Base-by-base conservation (phyloP, 2,329 filamentous ascomycete species). In the Trichoderma pleuroti region DNA sequence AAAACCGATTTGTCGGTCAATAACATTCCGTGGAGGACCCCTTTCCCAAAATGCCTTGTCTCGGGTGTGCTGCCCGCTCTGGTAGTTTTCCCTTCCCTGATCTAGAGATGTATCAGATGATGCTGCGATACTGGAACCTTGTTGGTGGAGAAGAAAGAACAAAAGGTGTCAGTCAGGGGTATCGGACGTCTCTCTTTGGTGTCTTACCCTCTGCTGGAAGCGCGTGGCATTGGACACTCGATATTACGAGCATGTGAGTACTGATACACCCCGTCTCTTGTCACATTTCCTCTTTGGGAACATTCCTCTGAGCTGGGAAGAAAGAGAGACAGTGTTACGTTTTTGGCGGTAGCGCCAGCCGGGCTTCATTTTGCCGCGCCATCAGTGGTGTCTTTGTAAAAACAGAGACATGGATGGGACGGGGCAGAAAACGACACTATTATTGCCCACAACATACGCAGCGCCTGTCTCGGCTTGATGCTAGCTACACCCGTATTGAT, bases 121-220 rank as follows among this genome's bases (percentile, higher is more conserved):
- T 49, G 28, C n/a, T 46, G 59, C 36, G 26, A 49, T 26, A 26
- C 39, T 49, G 21, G 26, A 42, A 46, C 54, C 28, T 65, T 54
- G 28, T 24, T 26, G 28, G 65, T 60, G 54, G 54, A 16, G 52
- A 59, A 34, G 5, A 49, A 49, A 24, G 12, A 39, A 28, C 46
- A 56, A 28, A 21, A 67, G 16, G 30, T 60, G 39, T 68, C 65
- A 68, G 65, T 68, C 65, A 68, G 65, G 65, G 65, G 65, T 12
- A 61, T 68, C 65, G 65, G 65, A 61, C 21, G 56, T 68, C 65
- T 68, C 65, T 61, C 39, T 36, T 49, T 36, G 65, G 34, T 68
- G 65, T 68, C 65, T 68, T 32, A 52, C 30, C 18, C 28, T 36
- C 24, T 56, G 21, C 30, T 34, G 56, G 30, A 10, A 61, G 56